Base-by-base conservation (phyloP, 192 early-diverging fungal genomes). In the Glomus cerebriforme region DNA sequence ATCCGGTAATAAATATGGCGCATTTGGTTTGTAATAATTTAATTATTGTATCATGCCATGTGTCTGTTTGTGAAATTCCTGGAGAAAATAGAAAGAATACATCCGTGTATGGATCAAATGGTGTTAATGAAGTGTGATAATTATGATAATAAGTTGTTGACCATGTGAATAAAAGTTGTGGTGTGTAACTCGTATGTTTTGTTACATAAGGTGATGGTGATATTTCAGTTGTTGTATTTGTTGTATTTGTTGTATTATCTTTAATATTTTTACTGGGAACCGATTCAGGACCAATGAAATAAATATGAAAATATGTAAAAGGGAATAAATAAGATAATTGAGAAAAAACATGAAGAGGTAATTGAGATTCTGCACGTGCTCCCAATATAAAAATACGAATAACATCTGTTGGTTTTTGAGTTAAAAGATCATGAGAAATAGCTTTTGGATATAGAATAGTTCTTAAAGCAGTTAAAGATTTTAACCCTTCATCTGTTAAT, bases 1-100 rank as follows among this genome's bases (percentile, higher is more conserved):
- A 93, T 2, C 92, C 92, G 2, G 93, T 95, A 9, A 90, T 85
- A 82, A 95, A 93, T 29, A 95, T 87, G 17, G 92, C 86, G 68
- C 93, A 95, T 81, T 95, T 92, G 17, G 93, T 93, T 75, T 91
- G 88, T 27, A 93, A 81, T 75, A 91, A 82, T 79, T 89, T 87
- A 62, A 88, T 87, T 15, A 93, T 80, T 29, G 91, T 90, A 7
- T 90, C 88, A 73, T 86, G 86, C 93, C 93, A 95, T 26, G 84
- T 84, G 7, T 81, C 54, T 10, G 87, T 87, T 47, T 93, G 92
- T 6, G 87, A 90, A 24, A 93, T 83, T 34, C 92, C 93, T 10
- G 93, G 93, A 26, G 90, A 91, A 82, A 95, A 95, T 71, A 95
- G 69, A 79, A 95, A 95, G 79, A 92, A 95, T 8, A 93, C 80